Evolutionary conservation across 2,329 filamentous ascomycete genomes (phyloP).

Genomic region (Penicillium glabrum): DNA sequence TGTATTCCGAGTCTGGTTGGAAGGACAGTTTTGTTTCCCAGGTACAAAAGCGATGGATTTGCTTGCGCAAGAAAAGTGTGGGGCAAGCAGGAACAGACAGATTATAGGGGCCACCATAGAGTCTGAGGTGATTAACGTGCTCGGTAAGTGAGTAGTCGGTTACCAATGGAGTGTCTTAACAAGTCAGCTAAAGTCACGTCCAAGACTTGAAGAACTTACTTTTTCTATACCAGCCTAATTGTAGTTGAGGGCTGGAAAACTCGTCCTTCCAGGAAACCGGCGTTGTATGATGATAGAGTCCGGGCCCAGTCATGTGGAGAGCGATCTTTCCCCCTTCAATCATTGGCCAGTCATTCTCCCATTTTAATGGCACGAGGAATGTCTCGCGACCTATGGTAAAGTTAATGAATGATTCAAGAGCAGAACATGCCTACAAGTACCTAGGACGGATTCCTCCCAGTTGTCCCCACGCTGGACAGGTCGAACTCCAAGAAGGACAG

Average conservation of each 20-base stretch:
- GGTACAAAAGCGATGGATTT: conserved; percentile 44
- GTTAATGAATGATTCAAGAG: neutral
- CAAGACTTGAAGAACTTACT: conserved; percentile 29
- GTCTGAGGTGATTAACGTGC: conserved; percentile 44
- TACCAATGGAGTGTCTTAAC: conserved; percentile 50
- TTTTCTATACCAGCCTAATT: conserved; percentile 39
- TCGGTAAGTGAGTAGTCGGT: conserved; percentile 49
- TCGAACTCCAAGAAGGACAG: conserved; percentile 49
- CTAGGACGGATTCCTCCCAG: conserved; percentile 46
- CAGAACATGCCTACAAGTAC: conserved; percentile 16
- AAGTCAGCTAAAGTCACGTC: neutral
- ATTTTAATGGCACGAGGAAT: conserved; percentile 52
- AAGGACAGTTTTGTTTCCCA: conserved; percentile 52
- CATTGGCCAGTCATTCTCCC: conserved; percentile 54
- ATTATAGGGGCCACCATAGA: conserved; percentile 55
- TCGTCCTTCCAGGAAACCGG: conserved; percentile 37
- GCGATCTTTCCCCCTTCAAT: conserved; percentile 50
- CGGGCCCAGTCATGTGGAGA: conserved; percentile 26
- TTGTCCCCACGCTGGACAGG: conserved; percentile 29
- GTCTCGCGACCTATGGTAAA: conserved; percentile 46
- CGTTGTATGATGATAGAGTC: conserved; percentile 18
- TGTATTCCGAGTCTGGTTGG: conserved; percentile 40
- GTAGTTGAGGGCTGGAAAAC: conserved; percentile 23
- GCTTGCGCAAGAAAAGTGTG: conserved; percentile 56
- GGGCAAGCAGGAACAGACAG: conserved; percentile 53